A percentile compares a stretch with the other conserved stretches of the same genome.
These are phyloP conservation scores for Yamadazyma phyllophila DNA, from an alignment of 805 yeast genomes.

Conservation along the genomic window DNA sequence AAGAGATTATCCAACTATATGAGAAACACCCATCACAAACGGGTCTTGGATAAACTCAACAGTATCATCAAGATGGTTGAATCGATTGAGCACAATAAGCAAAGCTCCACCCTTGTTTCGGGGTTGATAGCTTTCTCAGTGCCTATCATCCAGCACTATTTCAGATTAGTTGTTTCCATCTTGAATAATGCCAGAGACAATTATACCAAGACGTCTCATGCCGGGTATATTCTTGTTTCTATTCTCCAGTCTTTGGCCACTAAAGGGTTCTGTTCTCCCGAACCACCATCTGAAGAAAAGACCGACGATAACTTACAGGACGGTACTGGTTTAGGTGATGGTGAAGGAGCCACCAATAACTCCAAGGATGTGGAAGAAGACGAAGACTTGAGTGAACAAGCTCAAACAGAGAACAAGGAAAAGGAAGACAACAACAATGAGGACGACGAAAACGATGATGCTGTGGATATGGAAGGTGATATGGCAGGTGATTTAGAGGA, in stretches of 20 bases:
- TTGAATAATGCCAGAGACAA: slow-evolving; percentile 43
- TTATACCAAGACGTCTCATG: slow-evolving; percentile 56
- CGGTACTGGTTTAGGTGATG: slow-evolving; percentile 93
- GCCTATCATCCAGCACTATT: slow-evolving; percentile 65
- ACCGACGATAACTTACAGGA: slow-evolving; percentile 64
- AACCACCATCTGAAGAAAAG: slow-evolving; percentile 65
- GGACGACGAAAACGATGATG: slow-evolving; percentile 75
- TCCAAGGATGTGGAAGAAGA: slow-evolving; percentile 88
- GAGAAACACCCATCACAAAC: slow-evolving; percentile 40
- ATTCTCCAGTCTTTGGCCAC: slow-evolving; percentile 61
- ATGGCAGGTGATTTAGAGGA: slow-evolving; percentile 94
- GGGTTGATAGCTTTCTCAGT: slow-evolving; percentile 54
- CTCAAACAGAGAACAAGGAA: slow-evolving; percentile 69
- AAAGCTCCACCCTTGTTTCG: slow-evolving; percentile 37
- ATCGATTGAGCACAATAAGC: slow-evolving; percentile 33
- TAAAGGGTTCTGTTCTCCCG: slow-evolving; percentile 92
- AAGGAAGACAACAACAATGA: slow-evolving; percentile 58
- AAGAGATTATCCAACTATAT: slow-evolving; percentile 40
- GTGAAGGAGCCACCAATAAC: slow-evolving; percentile 78
- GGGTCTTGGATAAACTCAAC: slow-evolving; percentile 34
- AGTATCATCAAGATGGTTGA: slow-evolving; percentile 34
- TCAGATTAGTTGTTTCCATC: slow-evolving; percentile 44
- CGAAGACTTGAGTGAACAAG: slow-evolving; percentile 80
- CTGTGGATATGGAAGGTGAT: slow-evolving; percentile 93
- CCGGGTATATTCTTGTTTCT: slow-evolving; percentile 57